Percentiles rank a stretch among this genome's conserved stretches.
Conservation (phyloP, 495 filamentous ascomycete genomes). For the Rusavskia elegans region DNA sequence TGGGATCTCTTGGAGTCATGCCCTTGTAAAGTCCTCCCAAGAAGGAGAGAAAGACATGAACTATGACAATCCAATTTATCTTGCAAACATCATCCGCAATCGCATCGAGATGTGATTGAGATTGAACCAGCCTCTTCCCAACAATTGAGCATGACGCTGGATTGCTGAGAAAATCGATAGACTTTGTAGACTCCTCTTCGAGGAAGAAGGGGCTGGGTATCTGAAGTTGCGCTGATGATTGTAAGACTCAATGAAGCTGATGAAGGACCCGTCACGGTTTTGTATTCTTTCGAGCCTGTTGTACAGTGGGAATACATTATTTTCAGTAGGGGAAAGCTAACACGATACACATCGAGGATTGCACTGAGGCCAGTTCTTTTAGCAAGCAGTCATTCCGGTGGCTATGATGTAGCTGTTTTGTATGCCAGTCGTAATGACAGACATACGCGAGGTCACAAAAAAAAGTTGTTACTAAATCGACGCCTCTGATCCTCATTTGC, state of each 20-base stretch:
- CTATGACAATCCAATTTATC: conserved; percentile 15
- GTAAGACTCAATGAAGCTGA: background rate
- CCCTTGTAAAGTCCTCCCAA: background rate
- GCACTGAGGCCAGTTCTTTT: no score
- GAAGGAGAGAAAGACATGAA: conserved; percentile 11
- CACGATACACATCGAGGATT: no score
- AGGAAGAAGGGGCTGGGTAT: conserved; percentile 5
- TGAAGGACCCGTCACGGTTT: no score
- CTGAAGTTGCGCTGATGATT: background rate
- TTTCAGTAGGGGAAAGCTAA: no score
- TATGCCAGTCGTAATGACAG: no score
- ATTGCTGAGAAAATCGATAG: conserved; percentile 1
- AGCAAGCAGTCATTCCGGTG: no score
- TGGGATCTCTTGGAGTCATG: conserved; percentile 16
- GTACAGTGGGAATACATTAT: no score
- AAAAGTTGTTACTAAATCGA: background rate
- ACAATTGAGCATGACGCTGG: conserved; percentile 9
- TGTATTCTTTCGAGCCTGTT: no score
- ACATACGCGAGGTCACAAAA: no score
- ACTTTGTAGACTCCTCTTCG: conserved; percentile 4
- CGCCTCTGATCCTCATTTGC: background rate
- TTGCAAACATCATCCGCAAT: conserved; percentile 7
- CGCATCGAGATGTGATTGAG: background rate
- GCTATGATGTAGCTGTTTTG: no score
- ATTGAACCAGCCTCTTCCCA: conserved; percentile 3